A percentile compares a stretch with the other conserved stretches of the same genome.
Evolutionary conservation across 2,329 filamentous ascomycete species (phyloP).

Genomic region (Teratosphaeria epicoccoides): DNA sequence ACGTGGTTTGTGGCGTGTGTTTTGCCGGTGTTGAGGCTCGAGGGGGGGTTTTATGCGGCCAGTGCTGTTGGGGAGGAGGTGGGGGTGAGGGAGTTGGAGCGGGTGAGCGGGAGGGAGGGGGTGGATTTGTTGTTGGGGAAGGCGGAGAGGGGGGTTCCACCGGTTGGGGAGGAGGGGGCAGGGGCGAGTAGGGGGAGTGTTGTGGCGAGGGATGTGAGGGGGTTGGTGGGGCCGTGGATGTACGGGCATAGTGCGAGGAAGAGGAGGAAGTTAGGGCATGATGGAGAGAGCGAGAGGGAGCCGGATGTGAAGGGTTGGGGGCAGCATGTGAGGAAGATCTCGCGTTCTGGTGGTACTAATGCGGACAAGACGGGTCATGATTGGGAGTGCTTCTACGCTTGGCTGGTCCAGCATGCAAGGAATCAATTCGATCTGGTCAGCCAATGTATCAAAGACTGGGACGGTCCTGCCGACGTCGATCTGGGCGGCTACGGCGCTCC

Average conservation of each 20-base stretch:
- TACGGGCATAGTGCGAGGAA: conserved; percentile 54
- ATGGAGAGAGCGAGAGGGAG: not conserved
- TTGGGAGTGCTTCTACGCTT: conserved; percentile 60
- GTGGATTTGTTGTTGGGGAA: conserved; percentile 52
- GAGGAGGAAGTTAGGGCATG: conserved; percentile 21
- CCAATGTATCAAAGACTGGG: conserved; percentile 58
- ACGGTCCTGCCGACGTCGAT: conserved; percentile 60
- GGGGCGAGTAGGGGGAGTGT: not conserved
- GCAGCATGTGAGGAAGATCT: conserved; percentile 15
- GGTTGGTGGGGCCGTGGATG: conserved; percentile 63
- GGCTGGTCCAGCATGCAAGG: conserved; percentile 52
- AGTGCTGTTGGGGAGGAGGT: conserved; percentile 38
- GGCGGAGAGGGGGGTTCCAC: conserved; percentile 30
- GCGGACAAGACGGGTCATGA: conserved; percentile 41
- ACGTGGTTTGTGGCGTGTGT: conserved; percentile 60
- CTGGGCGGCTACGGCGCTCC: conserved; percentile 39
- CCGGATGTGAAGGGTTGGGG: conserved; percentile 3
- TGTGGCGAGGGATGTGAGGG: conserved; percentile 53
- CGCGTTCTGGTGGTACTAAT: conserved; percentile 15
- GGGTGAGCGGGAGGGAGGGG: conserved; percentile 48
- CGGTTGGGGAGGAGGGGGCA: not conserved
- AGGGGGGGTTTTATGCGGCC: conserved; percentile 58
- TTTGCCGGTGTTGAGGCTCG: conserved; percentile 57
- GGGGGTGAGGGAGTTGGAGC: conserved; percentile 54
- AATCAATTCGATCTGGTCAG: conserved; percentile 53